A percentile compares a stretch with the other conserved stretches of the same genome.
These are phyloP conservation scores for Auxenochlorella protothecoides DNA, from an alignment of 139 green algal genomes.

Conservation along the genomic window DNA sequence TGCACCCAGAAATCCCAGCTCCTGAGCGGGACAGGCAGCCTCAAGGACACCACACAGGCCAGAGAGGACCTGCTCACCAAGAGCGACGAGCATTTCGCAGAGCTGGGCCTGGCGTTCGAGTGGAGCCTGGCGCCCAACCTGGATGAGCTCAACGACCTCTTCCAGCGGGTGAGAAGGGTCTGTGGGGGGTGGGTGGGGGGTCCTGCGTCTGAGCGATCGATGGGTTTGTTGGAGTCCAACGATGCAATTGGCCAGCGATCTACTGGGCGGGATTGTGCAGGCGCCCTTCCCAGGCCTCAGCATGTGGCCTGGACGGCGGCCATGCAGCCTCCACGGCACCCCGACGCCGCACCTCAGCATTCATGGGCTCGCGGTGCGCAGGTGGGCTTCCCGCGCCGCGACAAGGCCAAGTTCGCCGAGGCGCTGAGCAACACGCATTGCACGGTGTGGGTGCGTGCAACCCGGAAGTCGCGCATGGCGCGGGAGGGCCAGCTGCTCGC, in stretches of 20 bases:
- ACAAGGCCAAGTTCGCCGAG: constrained; percentile 48
- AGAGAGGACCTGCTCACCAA: constrained; percentile 32
- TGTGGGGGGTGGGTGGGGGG: too few relatives aligned
- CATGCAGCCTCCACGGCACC: background rate
- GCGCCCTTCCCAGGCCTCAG: background rate
- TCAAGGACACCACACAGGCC: background rate
- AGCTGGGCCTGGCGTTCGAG: constrained; percentile 64
- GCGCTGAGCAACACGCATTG: constrained; percentile 69
- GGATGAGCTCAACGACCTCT: constrained; percentile 75
- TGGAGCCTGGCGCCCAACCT: constrained; percentile 40
- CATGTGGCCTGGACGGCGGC: background rate
- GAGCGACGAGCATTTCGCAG: constrained; percentile 47
- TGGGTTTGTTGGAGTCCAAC: background rate
- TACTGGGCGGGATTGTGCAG: background rate
- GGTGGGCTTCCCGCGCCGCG: constrained; percentile 70
- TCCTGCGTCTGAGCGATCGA: background rate
- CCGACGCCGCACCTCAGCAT: background rate
- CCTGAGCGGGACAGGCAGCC: constrained; percentile 2
- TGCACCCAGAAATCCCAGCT: constrained; percentile 19
- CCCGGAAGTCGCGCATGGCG: constrained; percentile 35
- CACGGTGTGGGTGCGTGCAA: constrained; percentile 51
- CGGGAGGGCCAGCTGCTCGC: constrained; percentile 58
- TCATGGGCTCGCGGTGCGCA: constrained; percentile 10
- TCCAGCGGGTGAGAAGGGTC: constrained; percentile 48
- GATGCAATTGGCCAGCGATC: background rate